Evolutionary conservation across 202 grass and related monocot genomes (phyloP), one percentile per base, ranked within the genome.

Genomic region (Musa balbisiana): DNA sequence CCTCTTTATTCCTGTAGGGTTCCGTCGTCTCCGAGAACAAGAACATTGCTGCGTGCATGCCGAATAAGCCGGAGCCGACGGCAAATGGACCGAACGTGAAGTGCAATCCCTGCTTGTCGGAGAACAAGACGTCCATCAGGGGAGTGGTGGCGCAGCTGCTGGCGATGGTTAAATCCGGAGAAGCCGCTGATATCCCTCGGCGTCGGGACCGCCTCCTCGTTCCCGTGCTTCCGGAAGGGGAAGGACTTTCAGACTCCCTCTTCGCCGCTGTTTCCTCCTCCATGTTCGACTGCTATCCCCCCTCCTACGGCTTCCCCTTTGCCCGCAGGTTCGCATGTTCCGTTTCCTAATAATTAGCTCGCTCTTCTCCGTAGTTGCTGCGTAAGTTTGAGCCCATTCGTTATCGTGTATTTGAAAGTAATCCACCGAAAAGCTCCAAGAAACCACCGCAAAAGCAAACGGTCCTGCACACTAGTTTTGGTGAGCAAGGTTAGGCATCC

Each of bases 121-220:
- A 80, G 63, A 53, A 71, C 9, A 98, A 92, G 76, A 67, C 56
- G 62, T 98, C 94, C 15, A 98, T 98, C 71, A 76, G 94, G 79
- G 85, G 91, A 8, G 72, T 91, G 26, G 81, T 98, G 3, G 86
- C 58, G 9, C 79, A 93, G 75, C 81, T 98, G 29, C 76, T 98
- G 60, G 15, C 49, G 6, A 8, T 1, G 33, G 78, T 72, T 19
- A 71, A 71, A 54, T 67, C 49, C 2, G 66, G 21, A 10, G 11
- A 91, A 63, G 79, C n/a, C 54, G 65, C 86, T 98, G 71, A 83
- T 98, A 52, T 98, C 91, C 15, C 87, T 98, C 70, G 94, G 94
- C 59, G 88, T 98, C 58, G 94, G 94, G 13, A 91, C 94, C 84
- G 91, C 94, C 9, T 78, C 94, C 2, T 27, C 74, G 10, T 86